These are phyloP conservation scores for Prunus kanzakura DNA, from an alignment of 306 rosid species.

Conservation along the genomic window DNA sequence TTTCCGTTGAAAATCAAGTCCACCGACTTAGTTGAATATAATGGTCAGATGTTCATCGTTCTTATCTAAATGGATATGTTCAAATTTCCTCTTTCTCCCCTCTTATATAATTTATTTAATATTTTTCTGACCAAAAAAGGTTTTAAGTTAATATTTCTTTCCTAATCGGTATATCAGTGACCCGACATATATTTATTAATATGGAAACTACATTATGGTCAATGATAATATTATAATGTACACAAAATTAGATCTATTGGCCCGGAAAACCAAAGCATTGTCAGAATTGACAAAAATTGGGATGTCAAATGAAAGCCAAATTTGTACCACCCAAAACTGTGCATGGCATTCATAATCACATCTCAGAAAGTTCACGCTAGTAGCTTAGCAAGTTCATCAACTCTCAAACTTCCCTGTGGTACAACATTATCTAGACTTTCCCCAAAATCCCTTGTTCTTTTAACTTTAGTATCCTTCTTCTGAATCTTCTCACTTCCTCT, in stretches of 20 bases:
- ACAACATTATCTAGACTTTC: conserved; percentile 43
- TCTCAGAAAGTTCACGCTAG: conserved; percentile 37
- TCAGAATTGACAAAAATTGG: neutral
- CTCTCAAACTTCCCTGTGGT: conserved; percentile 79
- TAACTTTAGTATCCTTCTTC: conserved; percentile 43
- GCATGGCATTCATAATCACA: conserved; percentile 2
- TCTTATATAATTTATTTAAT: too few relatives aligned
- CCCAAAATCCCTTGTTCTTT: conserved; percentile 43
- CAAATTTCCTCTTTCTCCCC: neutral
- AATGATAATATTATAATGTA: too few relatives aligned
- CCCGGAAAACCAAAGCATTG: too few relatives aligned
- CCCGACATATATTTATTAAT: too few relatives aligned
- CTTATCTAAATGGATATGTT: neutral
- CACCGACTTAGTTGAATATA: neutral
- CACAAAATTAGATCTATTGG: too few relatives aligned
- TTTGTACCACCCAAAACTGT: neutral
- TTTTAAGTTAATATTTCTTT: too few relatives aligned
- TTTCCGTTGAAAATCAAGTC: neutral
- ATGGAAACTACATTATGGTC: neutral
- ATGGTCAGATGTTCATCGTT: neutral
- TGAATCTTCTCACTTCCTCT: conserved; percentile 25
- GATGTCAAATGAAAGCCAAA: neutral
- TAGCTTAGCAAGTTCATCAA: conserved; percentile 83
- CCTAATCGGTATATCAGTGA: too few relatives aligned
- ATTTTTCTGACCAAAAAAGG: too few relatives aligned